These are phyloP conservation scores for Kodamaea derodonti DNA, from an alignment of 1,139 yeast genomes.

Conservation along the genomic window DNA sequence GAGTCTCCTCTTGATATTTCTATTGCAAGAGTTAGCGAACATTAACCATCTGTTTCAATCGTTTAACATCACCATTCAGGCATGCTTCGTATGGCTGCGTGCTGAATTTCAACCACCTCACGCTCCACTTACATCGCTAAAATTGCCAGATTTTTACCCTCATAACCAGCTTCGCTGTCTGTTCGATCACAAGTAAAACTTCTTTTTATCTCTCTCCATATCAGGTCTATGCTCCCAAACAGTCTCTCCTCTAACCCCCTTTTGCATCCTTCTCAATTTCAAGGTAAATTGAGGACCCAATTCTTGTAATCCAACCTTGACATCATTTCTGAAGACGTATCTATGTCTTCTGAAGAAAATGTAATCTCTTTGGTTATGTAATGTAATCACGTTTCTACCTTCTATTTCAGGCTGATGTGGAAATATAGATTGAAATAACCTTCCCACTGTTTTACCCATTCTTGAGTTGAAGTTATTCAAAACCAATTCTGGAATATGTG, in stretches of 20 bases:
- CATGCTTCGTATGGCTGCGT: too few relatives aligned
- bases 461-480: conserved; percentile 89
- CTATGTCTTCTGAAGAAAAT: conserved; percentile 94
- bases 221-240: conserved; percentile 97
- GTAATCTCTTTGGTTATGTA: conserved; percentile 94
- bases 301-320: conserved; percentile 91
- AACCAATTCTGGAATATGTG: conserved; percentile 86
- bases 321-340: conserved; percentile 83
- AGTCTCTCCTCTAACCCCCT: conserved; percentile 85
- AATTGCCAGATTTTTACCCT: too few relatives aligned
- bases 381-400: conserved; percentile 92
- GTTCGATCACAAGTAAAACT: conserved; percentile 76
- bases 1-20: too few relatives aligned
- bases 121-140: too few relatives aligned
- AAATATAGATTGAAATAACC: conserved; percentile 84
- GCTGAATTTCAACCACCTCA: too few relatives aligned
- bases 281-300: conserved; percentile 95
- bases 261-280: conserved; percentile 81
- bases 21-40: too few relatives aligned
- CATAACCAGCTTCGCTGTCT: too few relatives aligned
- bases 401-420: conserved; percentile 91
- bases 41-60: too few relatives aligned
- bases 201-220: conserved; percentile 94
- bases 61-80: too few relatives aligned
- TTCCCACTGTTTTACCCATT: conserved; percentile 88